These are phyloP conservation scores for Calocybe cyanea DNA, from an alignment of 768 basidiomycete genomes.

Conservation along the genomic window DNA sequence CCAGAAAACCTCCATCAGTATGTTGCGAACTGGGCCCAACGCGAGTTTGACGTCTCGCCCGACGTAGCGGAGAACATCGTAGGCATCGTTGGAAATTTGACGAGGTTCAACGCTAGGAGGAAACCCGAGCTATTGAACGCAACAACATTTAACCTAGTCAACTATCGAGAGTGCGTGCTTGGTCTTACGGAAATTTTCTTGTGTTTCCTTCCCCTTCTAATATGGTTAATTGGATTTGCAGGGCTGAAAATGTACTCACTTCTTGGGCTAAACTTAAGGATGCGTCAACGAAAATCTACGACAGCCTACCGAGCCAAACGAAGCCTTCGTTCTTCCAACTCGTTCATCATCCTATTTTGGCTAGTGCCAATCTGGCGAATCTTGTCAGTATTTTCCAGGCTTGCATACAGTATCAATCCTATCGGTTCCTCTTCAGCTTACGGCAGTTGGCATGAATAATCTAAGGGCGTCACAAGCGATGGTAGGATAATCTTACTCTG, in stretches of 20 bases:
- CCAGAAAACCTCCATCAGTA: constrained; percentile 49
- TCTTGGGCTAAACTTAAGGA: constrained; percentile 46
- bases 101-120: constrained; percentile 52
- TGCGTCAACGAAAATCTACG: constrained; percentile 52
- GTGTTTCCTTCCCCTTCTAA: too few relatives aligned
- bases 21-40: constrained; percentile 55
- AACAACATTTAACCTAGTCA: constrained; percentile 58
- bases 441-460: constrained; percentile 58
- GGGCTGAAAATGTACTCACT: constrained; percentile 53
- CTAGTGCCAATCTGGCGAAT: constrained; percentile 52
- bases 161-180: constrained; percentile 62
- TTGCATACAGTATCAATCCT: neutral
- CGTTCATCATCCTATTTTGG: constrained; percentile 62
- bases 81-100: constrained; percentile 52
- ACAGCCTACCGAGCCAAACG: constrained; percentile 39
- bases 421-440: constrained; percentile 28
- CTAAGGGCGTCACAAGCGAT: constrained; percentile 60
- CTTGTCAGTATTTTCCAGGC: constrained; percentile 29
- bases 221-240: constrained; percentile 18
- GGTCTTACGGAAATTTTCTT: neutral
- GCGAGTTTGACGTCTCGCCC: constrained; percentile 53
- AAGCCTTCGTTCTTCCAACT: constrained; percentile 68
- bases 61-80: constrained; percentile 39
- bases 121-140: constrained; percentile 65
- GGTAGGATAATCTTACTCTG: constrained; percentile 17